Conservation (phyloP, 257 asterid species). For the Solanum chilense region DNA sequence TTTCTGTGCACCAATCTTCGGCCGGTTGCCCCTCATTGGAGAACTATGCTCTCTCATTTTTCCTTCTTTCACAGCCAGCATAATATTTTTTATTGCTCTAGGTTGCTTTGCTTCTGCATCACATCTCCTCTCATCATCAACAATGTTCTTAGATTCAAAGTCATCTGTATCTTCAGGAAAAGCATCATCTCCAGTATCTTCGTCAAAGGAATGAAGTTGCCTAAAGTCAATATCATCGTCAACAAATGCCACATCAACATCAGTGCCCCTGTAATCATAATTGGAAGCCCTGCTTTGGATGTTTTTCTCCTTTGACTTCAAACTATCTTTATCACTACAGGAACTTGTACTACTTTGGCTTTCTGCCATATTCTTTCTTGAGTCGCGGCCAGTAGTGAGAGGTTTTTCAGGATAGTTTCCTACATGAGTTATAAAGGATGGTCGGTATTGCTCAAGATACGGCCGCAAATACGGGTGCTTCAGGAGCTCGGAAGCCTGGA, state of each 20-base stretch:
- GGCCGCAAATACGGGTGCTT: constrained; percentile 82
- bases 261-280: constrained; percentile 32
- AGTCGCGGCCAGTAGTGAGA: constrained; percentile 18
- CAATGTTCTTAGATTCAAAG: constrained; percentile 20
- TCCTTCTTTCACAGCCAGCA: constrained; percentile 80
- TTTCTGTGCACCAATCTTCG: constrained; percentile 33
- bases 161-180: constrained; percentile 19
- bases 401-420: constrained; percentile 32
- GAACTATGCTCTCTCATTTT: constrained; percentile 71
- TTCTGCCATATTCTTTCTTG: constrained; percentile 62
- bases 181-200: constrained; percentile 13
- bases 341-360: constrained; percentile 93
- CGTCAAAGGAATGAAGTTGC: constrained; percentile 12
- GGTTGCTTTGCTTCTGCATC: constrained; percentile 53
- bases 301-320: constrained; percentile 46
- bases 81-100: constrained; percentile 46
- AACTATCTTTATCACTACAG: constrained; percentile 84
- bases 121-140: background rate
- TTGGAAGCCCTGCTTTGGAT: background rate
- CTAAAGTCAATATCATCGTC: constrained; percentile 27
- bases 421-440: constrained; percentile 26
- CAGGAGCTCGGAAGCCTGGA: constrained; percentile 82
- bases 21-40: constrained; percentile 60
- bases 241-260: constrained; percentile 27
- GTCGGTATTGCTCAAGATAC: constrained; percentile 68